Base-by-base conservation (phyloP, 306 rosid genomes). In the peach (Prunus persica) region DNA sequence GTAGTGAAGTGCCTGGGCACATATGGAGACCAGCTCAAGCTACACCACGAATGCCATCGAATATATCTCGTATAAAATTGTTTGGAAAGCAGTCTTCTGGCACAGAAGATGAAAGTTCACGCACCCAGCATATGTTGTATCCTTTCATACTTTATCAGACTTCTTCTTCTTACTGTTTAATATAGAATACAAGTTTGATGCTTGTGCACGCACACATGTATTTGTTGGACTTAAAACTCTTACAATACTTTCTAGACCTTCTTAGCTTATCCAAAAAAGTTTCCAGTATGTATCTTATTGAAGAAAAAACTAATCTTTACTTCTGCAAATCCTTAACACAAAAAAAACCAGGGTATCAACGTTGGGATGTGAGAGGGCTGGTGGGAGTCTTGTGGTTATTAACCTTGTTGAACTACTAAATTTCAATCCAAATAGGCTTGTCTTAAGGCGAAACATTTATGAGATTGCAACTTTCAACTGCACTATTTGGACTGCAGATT, bases 401-500 rank as follows among this genome's bases (percentile, higher is more conserved):
- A 78, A 86, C 74, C 88, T 94, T 72, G 73, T 8, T 52, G 88
- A 90, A 72, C 93, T 91, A 3, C 60, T 90, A 70, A 90, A 88
- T 78, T 84, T 89, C 46, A 68, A 81, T 82, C 71, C 80, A 20
- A 80, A 76, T 24, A 57, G 83, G 81, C 65, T 71, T 63, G 65
- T 71, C 78, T 79, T 85, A 43, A 82, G 89, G 77, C 86, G 82
- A 69, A 78, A 89, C 76, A 79, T 87, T 58, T 82, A 78, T 55
- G 87, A 87, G 66, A 77, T 90, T 77, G 85, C 91, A 56, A 82
- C 93, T 81, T 85, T 90, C 73, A 82, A 81, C 66, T 81, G 91
- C 79, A 91, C 97, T 11, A 71, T 92, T 71, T 94, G 98, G 98
- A 87, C 95, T 22, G 86, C 91, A 73, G 96, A 94, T 81, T 90